phyloP scores from a whole-genome alignment of 345 rosid genomes.

The Citrus australasica region DNA sequence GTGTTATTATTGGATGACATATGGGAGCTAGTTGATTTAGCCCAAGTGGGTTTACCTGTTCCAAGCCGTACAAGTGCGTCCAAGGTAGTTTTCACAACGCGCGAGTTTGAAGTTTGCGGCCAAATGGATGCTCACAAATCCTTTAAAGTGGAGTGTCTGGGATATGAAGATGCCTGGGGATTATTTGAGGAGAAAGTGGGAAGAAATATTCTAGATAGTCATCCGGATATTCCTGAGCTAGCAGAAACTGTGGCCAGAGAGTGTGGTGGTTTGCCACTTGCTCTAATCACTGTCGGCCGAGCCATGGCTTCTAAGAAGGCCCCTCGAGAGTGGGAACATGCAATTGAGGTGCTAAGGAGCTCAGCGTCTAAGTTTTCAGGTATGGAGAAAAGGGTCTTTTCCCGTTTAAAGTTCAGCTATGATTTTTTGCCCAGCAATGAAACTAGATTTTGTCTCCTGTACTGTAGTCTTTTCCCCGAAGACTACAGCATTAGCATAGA shows the following conservation, averaged over 20 bases:
- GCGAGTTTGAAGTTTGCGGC: no score
- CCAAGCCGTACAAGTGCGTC: no score
- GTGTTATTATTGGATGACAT: no score
- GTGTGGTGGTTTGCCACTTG: conserved; percentile 7
- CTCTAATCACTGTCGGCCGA: background rate
- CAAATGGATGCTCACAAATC: no score
- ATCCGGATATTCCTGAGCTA: conserved; percentile 4
- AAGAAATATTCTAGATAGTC: background rate
- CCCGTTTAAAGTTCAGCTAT: background rate
- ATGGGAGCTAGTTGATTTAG: no score
- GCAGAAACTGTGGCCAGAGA: background rate
- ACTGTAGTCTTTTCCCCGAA: conserved; percentile 20
- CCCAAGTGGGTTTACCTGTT: no score
- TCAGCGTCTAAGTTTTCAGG: background rate
- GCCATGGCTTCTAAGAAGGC: background rate
- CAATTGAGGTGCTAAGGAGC: background rate
- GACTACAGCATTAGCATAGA: background rate
- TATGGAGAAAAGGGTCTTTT: background rate
- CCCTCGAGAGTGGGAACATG: background rate
- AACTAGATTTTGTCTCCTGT: background rate
- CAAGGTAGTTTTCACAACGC: no score
- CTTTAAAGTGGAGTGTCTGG: no score
- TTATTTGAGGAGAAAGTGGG: no score
- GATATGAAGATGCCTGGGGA: no score
- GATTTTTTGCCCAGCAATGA: background rate